Evolutionary conservation across 2,329 filamentous ascomycete genomes (phyloP), one percentile per base, ranked within the genome.

Genomic region (Paracamarosporium sp.): DNA sequence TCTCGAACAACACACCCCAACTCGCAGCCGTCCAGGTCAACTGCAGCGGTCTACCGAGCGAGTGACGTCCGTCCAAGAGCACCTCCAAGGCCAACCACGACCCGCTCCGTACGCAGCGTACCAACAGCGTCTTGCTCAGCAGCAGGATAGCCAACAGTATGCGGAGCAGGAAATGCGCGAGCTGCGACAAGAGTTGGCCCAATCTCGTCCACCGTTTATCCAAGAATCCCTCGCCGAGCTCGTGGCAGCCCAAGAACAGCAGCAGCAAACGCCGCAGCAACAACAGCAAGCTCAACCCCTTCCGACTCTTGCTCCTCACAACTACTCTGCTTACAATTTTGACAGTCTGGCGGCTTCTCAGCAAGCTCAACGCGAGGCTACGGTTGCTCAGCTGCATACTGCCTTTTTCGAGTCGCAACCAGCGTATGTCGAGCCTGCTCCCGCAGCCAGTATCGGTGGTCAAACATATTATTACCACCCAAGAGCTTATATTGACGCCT

Each of bases 351-450:
- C 30, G 13, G 45, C 45, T 3, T 48, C 45, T 9, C 45, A 35
- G 20, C 45, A 48, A 35, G 45, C 45, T 25, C 30, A 48, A 22
- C 45, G 45, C 31, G n/a, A 35, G 24, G 28, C 45, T n/a, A 48
- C 45, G 20, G 3, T 48, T 35, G 47, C 47, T 22, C 47, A 50
- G 15, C 33, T 48, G 30, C 45, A 38, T 4, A 13, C 47, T 33
- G 24, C 24, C n/a, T 50, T 50, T n/a, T 17, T 28, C 22, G 33
- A 50, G 33, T 33, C 47, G 31, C 45, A 36, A 27, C 8, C 24
- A 27, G 9, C 46, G 51, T 24, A 25, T 36, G 30, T 28, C 24
- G 7, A 31, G 6, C 11, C 27, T 38, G 13, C 8, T 15, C 20
- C 13, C 45, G 9, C 20, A 15, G 12, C 5, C 6, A 36, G 22